These are phyloP conservation scores for Hirsutella rhossiliensis DNA, from an alignment of 2,329 filamentous ascomycete species.

Conservation along the genomic window DNA sequence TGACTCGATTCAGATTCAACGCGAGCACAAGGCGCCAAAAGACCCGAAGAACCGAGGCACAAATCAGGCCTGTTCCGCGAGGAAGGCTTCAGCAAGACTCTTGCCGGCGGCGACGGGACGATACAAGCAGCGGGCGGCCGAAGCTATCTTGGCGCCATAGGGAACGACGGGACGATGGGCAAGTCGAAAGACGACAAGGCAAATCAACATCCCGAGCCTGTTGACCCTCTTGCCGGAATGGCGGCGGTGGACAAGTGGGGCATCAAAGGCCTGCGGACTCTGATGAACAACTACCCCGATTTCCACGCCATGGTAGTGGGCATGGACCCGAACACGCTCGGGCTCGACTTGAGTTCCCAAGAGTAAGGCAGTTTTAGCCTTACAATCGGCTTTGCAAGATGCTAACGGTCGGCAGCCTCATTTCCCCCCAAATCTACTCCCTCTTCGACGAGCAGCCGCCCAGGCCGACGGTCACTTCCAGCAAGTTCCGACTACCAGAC, in stretches of 20 bases:
- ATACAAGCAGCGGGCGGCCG: constrained; percentile 21
- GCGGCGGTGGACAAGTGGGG: constrained; percentile 52
- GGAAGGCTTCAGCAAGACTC: constrained; percentile 22
- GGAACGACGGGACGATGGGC: constrained; percentile 25
- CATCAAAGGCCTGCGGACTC: constrained; percentile 48
- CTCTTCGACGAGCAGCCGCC: constrained; percentile 49
- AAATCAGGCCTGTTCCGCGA: constrained; percentile 33
- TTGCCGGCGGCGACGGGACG: constrained; percentile 20
- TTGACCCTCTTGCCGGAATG: constrained; percentile 51
- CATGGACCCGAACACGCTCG: constrained; percentile 44
- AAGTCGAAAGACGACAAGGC: constrained; percentile 33
- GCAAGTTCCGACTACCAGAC: constrained; percentile 47
- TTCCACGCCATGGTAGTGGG: constrained; percentile 50
- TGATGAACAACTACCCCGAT: constrained; percentile 53
- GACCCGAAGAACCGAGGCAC: constrained; percentile 25
- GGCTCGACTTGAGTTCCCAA: constrained; percentile 42
- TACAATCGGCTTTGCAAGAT: neutral
- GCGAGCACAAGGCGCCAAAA: constrained; percentile 31
- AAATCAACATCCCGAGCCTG: constrained; percentile 24
- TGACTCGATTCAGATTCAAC: constrained; percentile 17
- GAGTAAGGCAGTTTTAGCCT: constrained; percentile 35
- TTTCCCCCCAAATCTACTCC: constrained; percentile 49
- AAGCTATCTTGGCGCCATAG: constrained; percentile 33
- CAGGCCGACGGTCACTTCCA: constrained; percentile 36
- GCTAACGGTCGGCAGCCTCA: constrained; percentile 25